Evolutionary conservation across 1,284 basidiomycete genomes (phyloP).

Genomic region (Ceratobasidium sp.): DNA sequence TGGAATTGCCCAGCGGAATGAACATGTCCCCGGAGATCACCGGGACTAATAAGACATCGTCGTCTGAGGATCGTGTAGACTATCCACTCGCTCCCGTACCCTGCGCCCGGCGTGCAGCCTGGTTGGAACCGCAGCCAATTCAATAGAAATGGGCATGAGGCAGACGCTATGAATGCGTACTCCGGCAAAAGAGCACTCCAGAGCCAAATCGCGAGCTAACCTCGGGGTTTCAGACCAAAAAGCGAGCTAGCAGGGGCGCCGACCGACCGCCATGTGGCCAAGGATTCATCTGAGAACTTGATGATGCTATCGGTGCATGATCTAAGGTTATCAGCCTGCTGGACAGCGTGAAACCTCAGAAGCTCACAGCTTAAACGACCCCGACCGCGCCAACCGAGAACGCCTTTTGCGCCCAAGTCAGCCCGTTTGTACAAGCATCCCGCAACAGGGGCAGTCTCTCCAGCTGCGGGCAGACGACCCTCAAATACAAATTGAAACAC

Average conservation of each 20-base stretch:
- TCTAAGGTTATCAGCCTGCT: slow-evolving; percentile 35
- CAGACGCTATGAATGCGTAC: slow-evolving; percentile 15
- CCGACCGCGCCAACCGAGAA: slow-evolving; percentile 21
- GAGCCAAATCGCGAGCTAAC: slow-evolving; percentile 29
- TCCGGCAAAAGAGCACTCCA: slow-evolving; percentile 19
- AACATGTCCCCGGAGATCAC: slow-evolving; percentile 31
- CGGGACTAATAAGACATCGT: slow-evolving; percentile 23
- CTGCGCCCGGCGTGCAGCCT: slow-evolving; percentile 17
- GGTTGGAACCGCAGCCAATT: slow-evolving; percentile 21
- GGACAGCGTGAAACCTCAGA: slow-evolving; percentile 26
- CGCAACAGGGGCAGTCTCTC: background rate
- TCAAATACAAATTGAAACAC: slow-evolving; percentile 27
- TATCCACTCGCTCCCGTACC: slow-evolving; percentile 35
- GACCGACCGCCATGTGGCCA: slow-evolving; percentile 32
- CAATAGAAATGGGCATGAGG: slow-evolving; percentile 39
- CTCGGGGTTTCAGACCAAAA: slow-evolving; percentile 20
- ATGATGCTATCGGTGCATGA: slow-evolving; percentile 36
- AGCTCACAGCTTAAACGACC: slow-evolving; percentile 38
- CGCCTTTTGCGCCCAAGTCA: background rate
- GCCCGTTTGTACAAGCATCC: slow-evolving; percentile 11
- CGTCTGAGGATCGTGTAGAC: slow-evolving; percentile 19
- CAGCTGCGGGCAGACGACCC: background rate
- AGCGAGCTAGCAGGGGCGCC: slow-evolving; percentile 18
- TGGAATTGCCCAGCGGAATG: slow-evolving; percentile 6
- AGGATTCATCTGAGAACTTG: slow-evolving; percentile 37